A percentile compares a stretch with the other conserved stretches of the same genome.
Evolutionary conservation across 2,329 filamentous ascomycete species (phyloP).

Genomic region (Akanthomyces dipterigenus): DNA sequence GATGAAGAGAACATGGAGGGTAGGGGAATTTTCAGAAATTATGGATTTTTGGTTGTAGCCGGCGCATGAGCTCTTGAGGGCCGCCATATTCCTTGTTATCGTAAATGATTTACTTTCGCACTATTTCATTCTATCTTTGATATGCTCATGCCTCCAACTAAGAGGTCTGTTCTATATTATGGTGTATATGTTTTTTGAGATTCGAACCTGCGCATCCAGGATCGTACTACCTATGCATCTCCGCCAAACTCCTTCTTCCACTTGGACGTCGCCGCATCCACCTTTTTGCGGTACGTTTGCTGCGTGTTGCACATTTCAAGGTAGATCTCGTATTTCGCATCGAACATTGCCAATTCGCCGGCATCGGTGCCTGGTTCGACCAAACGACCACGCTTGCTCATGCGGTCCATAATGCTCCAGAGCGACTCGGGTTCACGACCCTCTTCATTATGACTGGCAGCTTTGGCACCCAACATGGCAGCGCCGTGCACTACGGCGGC

Average conservation of each 20-base stretch:
- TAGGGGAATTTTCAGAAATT: too few relatives aligned
- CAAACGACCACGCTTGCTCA: constrained; percentile 87
- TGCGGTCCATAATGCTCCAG: constrained; percentile 96
- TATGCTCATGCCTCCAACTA: neutral
- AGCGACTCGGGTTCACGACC: constrained; percentile 72
- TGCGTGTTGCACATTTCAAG: constrained; percentile 85
- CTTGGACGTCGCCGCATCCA: constrained; percentile 55
- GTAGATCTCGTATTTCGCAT: constrained; percentile 93
- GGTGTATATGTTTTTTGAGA: neutral
- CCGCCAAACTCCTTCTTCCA: constrained; percentile 27
- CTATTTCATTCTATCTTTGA: neutral
- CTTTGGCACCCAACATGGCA: constrained; percentile 95
- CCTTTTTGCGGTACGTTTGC: constrained; percentile 69
- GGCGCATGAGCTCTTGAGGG: too few relatives aligned
- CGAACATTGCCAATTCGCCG: constrained; percentile 70
- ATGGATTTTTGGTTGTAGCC: too few relatives aligned
- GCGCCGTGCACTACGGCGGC: constrained; percentile 97
- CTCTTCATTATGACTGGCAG: constrained; percentile 69
- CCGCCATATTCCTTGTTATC: too few relatives aligned
- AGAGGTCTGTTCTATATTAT: neutral
- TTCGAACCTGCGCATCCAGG: neutral
- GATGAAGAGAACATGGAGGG: too few relatives aligned
- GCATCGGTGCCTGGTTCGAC: constrained; percentile 67
- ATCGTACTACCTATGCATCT: constrained; percentile 13
- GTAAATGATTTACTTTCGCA: too few relatives aligned